Percentiles rank a stretch among this genome's conserved stretches.
phyloP scores from a whole-genome alignment of 345 rosid species.

The Populus nigra region DNA sequence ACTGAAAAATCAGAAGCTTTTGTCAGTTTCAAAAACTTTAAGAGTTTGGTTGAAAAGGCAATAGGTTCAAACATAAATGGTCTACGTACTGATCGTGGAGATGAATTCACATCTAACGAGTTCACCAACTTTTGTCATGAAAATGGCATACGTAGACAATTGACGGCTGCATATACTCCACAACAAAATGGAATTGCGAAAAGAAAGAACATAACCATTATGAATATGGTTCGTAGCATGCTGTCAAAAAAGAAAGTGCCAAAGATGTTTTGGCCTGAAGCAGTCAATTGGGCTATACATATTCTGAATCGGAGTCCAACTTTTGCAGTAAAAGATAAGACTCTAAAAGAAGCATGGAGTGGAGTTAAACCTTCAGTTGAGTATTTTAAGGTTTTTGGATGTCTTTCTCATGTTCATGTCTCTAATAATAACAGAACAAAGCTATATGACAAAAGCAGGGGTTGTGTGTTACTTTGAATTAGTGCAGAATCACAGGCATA shows the following conservation, averaged over 20 bases:
- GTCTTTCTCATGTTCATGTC: background rate
- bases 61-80: background rate
- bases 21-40: background rate
- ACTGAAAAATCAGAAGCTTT: background rate
- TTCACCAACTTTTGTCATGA: background rate
- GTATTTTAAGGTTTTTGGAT: background rate
- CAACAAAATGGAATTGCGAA: background rate
- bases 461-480: background rate
- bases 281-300: background rate
- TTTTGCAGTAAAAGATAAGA: background rate
- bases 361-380: background rate
- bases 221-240: background rate
- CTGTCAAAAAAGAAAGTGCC: background rate
- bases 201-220: background rate
- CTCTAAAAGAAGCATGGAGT: background rate
- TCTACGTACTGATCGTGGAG: background rate
- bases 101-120: background rate
- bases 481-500: background rate
- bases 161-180: background rate
- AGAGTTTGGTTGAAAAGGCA: background rate
- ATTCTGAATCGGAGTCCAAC: background rate
- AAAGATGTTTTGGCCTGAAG: background rate
- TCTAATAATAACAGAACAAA: background rate
- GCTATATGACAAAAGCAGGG: background rate
- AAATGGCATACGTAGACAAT: background rate